Evolutionary conservation across 768 basidiomycete genomes (phyloP), one percentile per base, ranked within the genome.

Genomic region (Wakefieldia striispora): DNA sequence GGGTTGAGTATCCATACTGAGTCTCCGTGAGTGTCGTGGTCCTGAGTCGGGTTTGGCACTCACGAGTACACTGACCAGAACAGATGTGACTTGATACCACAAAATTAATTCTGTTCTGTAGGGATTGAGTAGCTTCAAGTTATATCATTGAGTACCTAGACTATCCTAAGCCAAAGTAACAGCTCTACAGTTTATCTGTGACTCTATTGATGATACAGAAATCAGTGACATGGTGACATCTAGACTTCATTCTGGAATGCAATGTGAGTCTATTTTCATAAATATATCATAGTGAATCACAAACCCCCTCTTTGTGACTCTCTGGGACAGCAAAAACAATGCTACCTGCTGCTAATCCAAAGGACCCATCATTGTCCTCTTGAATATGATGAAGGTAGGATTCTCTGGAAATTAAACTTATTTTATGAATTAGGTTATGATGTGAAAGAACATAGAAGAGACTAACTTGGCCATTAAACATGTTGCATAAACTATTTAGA

Each of bases 391-490:
- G 13, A 29, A 68, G 49, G 26, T 65, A 69, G 16, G 67, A 69
- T 20, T 57, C 55, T 24, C 59, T 67, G 36, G 65, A 60, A 51
- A 66, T 50, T 3, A 64, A 49, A 29, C 67, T 66, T 14, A 34
- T 4, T 16, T 19, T 4, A 0, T 14, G 33, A 1, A 39, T 64
- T 39, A 55, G 34, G 20, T 6, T 14, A 4, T 5, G 21, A 8
- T 31, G 19, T 20, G 0, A 23, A 20, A 20, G 17, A 35, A 5
- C 14, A 27, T 21, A 31, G 4, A 31, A 23, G 14, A 2, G 6
- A 48, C 65, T 44, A 12, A 67, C 65, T 67, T 66, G 17, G 65
- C 47, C 55, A 66, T 66, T 2, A 66, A 46, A 29, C 67, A 66
- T 37, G 20, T 19, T 24, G 62, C 59, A 54, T 66, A 66, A 31